phyloP scores from a whole-genome alignment of 139 green algal species.

The Helicosporidium sp. region DNA sequence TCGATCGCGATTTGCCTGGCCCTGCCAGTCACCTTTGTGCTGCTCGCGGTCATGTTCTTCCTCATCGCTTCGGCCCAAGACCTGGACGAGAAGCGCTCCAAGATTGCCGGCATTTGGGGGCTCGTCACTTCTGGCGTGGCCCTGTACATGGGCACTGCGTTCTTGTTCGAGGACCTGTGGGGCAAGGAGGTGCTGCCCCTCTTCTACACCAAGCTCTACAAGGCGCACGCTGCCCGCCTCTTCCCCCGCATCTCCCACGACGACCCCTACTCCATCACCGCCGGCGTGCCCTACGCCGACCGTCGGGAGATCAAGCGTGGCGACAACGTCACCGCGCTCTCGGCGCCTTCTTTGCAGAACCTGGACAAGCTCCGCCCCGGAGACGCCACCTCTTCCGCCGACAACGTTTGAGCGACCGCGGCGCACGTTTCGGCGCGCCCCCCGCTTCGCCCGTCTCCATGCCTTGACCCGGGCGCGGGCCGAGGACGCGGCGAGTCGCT shows the following conservation, averaged over 20 bases:
- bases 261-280: not conserved
- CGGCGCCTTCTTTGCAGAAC: not conserved
- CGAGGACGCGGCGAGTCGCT: no score
- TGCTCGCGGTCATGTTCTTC: constrained; percentile 21
- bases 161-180: constrained; percentile 32
- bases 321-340: not conserved
- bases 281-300: not conserved
- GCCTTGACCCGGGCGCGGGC: no score
- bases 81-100: not conserved
- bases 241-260: constrained; percentile 1
- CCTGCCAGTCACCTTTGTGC: constrained; percentile 3
- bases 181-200: constrained; percentile 8
- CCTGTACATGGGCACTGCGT: constrained; percentile 36
- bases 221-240: constrained; percentile 3
- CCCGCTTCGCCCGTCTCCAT: no score
- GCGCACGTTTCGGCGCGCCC: no score
- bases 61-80: constrained; percentile 18
- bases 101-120: constrained; percentile 34
- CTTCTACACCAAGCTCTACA: constrained; percentile 9
- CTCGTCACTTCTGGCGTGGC: constrained; percentile 31
- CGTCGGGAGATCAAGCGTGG: not conserved
- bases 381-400: not conserved
- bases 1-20: constrained; percentile 1
- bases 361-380: not conserved
- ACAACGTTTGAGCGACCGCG: not conserved